Conservation (phyloP, 768 basidiomycete species). For the Glaciozyma antarctica region DNA sequence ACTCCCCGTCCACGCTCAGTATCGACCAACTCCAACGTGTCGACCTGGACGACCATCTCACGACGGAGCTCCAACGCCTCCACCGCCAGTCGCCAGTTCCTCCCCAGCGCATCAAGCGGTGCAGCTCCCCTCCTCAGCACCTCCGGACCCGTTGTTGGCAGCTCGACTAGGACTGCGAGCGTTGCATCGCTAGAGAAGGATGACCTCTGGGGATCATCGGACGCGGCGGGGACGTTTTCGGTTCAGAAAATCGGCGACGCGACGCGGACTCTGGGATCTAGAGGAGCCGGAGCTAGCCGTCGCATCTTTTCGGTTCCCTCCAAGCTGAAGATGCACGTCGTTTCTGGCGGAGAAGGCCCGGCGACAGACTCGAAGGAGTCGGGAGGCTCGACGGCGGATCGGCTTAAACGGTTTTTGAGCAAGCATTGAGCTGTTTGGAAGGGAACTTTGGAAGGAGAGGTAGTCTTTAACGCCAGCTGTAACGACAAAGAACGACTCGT, state of each 20-base stretch:
- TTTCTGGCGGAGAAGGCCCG: not conserved
- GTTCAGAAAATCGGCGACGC: not conserved
- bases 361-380: not conserved
- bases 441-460: not conserved
- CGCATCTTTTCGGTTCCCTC: not conserved
- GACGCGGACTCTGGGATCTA: not conserved
- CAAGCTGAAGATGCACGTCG: not conserved
- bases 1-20: not conserved
- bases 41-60: not conserved
- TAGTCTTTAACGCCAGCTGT: not conserved
- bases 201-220: not conserved
- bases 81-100: not conserved
- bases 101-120: not conserved
- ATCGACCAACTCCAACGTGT: not conserved
- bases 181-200: not conserved
- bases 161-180: not conserved
- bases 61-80: conserved; percentile 1
- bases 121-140: not conserved
- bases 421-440: not conserved
- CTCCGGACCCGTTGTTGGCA: not conserved
- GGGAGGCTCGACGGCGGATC: not conserved
- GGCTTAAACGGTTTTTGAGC: not conserved
- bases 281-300: not conserved
- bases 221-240: not conserved
- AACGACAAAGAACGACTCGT: not conserved